These are phyloP conservation scores for Carex parvula DNA, from an alignment of 176 grass and related monocot genomes.

Conservation along the genomic window DNA sequence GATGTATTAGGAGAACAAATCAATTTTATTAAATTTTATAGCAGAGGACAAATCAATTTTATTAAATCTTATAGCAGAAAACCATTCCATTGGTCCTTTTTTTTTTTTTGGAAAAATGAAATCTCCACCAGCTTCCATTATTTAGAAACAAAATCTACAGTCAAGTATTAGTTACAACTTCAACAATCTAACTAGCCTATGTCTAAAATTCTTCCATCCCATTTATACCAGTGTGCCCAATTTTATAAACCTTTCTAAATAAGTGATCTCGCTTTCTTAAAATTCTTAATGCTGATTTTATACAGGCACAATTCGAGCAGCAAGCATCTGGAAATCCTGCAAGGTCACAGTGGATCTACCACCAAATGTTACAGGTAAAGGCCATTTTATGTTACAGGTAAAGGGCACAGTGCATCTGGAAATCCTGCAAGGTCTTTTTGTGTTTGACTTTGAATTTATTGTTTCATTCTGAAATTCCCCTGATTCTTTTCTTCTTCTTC, in stretches of 20 bases:
- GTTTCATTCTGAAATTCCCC: not conserved
- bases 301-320: conserved; percentile 59
- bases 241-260: not conserved
- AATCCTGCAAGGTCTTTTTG: no score
- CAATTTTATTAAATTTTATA: not conserved
- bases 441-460: not conserved
- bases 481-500: not conserved
- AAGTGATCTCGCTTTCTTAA: not conserved
- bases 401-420: no score
- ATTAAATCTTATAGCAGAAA: not conserved
- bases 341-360: conserved; percentile 80
- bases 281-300: not conserved
- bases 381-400: not conserved
- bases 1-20: not conserved
- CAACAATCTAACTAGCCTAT: not conserved
- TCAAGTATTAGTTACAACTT: not conserved
- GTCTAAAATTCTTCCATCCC: conserved; percentile 13
- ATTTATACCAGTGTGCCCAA: not conserved
- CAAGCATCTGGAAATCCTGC: conserved; percentile 57
- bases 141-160: not conserved
- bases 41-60: no score
- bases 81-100: not conserved
- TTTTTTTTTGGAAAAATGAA: not conserved
- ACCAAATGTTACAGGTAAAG: conserved; percentile 73
- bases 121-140: not conserved